Percentiles rank a stretch among this genome's conserved stretches.
Evolutionary conservation across 2,329 filamentous ascomycete species (phyloP).

Genomic region (Bipolaris oryzae): DNA sequence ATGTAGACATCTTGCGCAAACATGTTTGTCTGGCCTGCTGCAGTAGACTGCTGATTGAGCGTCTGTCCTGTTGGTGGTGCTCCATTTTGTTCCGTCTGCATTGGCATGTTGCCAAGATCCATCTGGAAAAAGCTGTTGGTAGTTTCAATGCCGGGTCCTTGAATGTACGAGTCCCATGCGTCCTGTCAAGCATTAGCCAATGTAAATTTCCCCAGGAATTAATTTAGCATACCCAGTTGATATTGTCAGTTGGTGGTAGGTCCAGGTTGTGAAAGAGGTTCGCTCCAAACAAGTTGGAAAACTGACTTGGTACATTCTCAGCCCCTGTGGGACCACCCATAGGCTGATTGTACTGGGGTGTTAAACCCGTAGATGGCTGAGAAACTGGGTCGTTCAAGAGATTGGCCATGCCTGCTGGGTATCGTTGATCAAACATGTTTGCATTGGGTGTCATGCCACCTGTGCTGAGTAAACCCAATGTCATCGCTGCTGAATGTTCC

Average conservation of each 20-base stretch:
- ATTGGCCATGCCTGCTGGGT: slow-evolving; percentile 48
- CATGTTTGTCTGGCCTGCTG: slow-evolving; percentile 34
- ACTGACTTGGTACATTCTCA: slow-evolving; percentile 57
- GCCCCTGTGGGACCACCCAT: slow-evolving; percentile 37
- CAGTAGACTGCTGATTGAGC: slow-evolving; percentile 19
- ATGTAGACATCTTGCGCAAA: slow-evolving; percentile 49
- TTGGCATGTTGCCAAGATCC: slow-evolving; percentile 46
- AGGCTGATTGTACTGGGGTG: slow-evolving; percentile 44
- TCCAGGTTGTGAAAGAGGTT: slow-evolving; percentile 60
- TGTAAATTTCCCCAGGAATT: not conserved
- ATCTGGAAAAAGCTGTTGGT: slow-evolving; percentile 53
- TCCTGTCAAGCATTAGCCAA: slow-evolving; percentile 47
- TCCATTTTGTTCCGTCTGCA: slow-evolving; percentile 36
- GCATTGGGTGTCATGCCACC: slow-evolving; percentile 63
- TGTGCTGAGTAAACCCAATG: slow-evolving; percentile 69
- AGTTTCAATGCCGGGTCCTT: slow-evolving; percentile 59
- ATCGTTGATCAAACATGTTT: slow-evolving; percentile 50
- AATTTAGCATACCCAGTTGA: slow-evolving; percentile 65
- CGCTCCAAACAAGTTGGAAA: slow-evolving; percentile 61
- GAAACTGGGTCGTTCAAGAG: slow-evolving; percentile 45
- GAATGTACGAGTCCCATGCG: slow-evolving; percentile 72
- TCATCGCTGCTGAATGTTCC: slow-evolving; percentile 71
- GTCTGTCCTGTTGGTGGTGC: slow-evolving; percentile 26
- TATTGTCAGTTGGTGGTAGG: slow-evolving; percentile 56
- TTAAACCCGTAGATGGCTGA: slow-evolving; percentile 39